phyloP scores from a whole-genome alignment of 106 monocot species.

The Allium sativum region DNA sequence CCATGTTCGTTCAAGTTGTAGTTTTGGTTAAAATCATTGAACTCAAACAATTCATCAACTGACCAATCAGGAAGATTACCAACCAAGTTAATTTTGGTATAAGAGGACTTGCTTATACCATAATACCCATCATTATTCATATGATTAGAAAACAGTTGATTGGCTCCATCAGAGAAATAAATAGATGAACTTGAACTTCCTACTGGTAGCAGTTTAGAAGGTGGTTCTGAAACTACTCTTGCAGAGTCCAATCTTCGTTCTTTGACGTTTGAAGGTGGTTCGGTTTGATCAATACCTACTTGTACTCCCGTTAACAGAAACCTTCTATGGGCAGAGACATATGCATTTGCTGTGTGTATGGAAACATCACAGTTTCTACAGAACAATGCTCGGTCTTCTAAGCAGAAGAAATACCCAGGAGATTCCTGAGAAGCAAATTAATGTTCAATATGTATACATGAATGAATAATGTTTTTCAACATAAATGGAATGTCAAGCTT shows the following conservation, averaged over 20 bases:
- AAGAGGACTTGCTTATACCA: slow-evolving; percentile 10
- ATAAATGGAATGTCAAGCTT: too few species aligned
- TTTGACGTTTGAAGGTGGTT: slow-evolving; percentile 23
- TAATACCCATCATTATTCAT: slow-evolving; percentile 12
- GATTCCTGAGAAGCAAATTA: slow-evolving; percentile 39
- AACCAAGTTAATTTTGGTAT: slow-evolving; percentile 13
- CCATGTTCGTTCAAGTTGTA: slow-evolving; percentile 49
- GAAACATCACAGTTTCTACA: slow-evolving; percentile 75
- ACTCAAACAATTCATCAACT: slow-evolving; percentile 61
- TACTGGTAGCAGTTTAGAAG: slow-evolving; percentile 8
- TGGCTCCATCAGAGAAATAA: slow-evolving; percentile 14
- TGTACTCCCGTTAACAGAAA: slow-evolving; percentile 77
- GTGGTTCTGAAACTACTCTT: slow-evolving; percentile 7
- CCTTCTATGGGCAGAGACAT: slow-evolving; percentile 65
- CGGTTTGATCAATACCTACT: slow-evolving; percentile 51
- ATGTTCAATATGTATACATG: too few species aligned
- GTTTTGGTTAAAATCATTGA: slow-evolving; percentile 37
- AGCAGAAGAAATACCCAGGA: slow-evolving; percentile 81
- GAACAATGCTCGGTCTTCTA: slow-evolving; percentile 81
- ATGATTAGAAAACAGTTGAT: slow-evolving; percentile 14
- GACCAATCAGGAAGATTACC: slow-evolving; percentile 46
- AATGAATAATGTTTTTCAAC: too few species aligned
- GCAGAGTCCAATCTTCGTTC: slow-evolving; percentile 7
- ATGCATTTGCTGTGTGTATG: slow-evolving; percentile 61
- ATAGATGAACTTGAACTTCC: slow-evolving; percentile 3